Evolutionary conservation across 805 yeast species (phyloP).

Genomic region (Kodamaea hsintzibuensis): DNA sequence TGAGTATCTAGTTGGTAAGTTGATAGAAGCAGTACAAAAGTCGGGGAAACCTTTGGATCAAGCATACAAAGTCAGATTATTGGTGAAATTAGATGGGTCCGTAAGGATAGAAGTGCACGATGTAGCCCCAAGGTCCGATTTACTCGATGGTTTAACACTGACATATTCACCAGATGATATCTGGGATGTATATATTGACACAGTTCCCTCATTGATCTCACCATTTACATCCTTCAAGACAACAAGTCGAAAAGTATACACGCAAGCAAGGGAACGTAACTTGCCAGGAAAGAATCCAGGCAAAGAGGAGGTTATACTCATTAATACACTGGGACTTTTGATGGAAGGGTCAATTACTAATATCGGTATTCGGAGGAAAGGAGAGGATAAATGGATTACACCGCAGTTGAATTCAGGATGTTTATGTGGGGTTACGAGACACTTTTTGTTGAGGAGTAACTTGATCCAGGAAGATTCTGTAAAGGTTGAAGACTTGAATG

Average conservation of each 20-base stretch:
- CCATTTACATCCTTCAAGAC: constrained; percentile 90
- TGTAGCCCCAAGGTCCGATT: constrained; percentile 23
- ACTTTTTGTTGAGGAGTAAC: constrained; percentile 56
- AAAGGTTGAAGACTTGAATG: constrained; percentile 42
- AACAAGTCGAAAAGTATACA: constrained; percentile 66
- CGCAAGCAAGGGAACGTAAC: constrained; percentile 55
- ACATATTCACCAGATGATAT: neutral
- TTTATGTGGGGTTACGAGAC: constrained; percentile 79
- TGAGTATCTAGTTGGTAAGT: constrained; percentile 37
- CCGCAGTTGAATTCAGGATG: constrained; percentile 82
- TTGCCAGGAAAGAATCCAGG: constrained; percentile 40
- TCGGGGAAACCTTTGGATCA: constrained; percentile 21
- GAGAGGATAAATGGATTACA: constrained; percentile 64
- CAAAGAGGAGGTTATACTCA: constrained; percentile 68
- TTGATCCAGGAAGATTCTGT: constrained; percentile 56
- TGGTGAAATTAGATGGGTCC: constrained; percentile 29
- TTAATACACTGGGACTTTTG: constrained; percentile 56
- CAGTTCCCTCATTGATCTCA: constrained; percentile 51
- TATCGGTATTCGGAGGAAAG: constrained; percentile 58
- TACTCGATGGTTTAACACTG: constrained; percentile 29
- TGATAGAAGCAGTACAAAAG: constrained; percentile 27
- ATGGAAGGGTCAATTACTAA: constrained; percentile 85
- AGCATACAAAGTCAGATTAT: constrained; percentile 36
- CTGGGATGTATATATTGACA: constrained; percentile 69
- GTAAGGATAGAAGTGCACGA: constrained; percentile 35